Evolutionary conservation across 2,329 filamentous ascomycete genomes (phyloP).

Genomic region (Fusarium aywerte): DNA sequence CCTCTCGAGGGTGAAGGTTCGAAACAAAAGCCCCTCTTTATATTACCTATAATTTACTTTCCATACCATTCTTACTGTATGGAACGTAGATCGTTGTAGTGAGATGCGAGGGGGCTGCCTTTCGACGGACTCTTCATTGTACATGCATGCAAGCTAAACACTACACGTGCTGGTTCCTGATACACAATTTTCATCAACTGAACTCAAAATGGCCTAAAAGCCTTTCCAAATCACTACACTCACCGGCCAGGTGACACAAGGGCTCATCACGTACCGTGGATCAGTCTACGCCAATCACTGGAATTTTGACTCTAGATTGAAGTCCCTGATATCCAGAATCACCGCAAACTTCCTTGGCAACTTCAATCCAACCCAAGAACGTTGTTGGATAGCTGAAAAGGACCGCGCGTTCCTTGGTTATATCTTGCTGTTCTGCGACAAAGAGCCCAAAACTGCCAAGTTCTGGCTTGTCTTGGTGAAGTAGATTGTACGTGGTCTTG

Average conservation of each 20-base stretch:
- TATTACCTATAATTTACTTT: no score
- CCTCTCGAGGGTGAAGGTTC: no score
- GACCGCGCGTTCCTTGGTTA: background rate
- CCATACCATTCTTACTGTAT: no score
- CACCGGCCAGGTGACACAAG: conserved; percentile 9
- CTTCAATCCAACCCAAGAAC: background rate
- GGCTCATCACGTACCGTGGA: background rate
- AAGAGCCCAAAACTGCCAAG: conserved; percentile 13
- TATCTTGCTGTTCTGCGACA: background rate
- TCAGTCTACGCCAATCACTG: background rate
- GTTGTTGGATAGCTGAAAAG: conserved; percentile 9
- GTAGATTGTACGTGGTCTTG: conserved; percentile 3
- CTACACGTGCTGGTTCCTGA: no score
- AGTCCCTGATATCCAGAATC: background rate
- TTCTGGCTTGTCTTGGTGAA: conserved; percentile 8
- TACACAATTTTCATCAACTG: background rate
- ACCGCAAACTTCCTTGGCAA: conserved; percentile 9
- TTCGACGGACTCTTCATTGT: no score
- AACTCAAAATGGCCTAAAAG: background rate
- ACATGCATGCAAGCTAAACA: no score
- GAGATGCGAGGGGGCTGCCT: no score
- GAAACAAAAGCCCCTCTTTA: no score
- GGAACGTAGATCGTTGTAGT: no score
- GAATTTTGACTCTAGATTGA: background rate
- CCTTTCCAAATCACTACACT: background rate